These are phyloP conservation scores for Glebionis coronaria DNA, from an alignment of 129 eudicot genomes.

Conservation along the genomic window DNA sequence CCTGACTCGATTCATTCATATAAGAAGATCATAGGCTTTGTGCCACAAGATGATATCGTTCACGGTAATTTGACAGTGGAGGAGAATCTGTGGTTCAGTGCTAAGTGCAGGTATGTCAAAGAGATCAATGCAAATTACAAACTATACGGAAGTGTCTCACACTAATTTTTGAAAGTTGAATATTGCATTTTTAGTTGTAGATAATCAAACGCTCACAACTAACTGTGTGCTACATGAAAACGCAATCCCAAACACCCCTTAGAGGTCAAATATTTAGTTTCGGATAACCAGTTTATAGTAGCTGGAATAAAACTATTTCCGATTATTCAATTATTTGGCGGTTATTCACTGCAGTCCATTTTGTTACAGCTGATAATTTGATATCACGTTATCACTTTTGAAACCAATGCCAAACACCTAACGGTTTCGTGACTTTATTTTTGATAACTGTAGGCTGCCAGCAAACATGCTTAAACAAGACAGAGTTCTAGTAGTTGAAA, in stretches of 20 bases:
- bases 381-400: no score
- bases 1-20: constrained; percentile 72
- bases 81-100: constrained; percentile 94
- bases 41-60: constrained; percentile 94
- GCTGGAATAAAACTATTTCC: no score
- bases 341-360: no score
- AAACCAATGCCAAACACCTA: no score
- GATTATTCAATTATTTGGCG: no score
- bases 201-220: no score
- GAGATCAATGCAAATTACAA: not conserved
- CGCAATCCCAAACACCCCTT: no score
- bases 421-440: not conserved
- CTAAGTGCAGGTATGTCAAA: constrained; percentile 69
- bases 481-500: constrained; percentile 78
- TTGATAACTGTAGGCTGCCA: constrained; percentile 50
- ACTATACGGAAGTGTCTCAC: not conserved
- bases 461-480: constrained; percentile 72
- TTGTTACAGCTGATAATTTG: no score
- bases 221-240: no score
- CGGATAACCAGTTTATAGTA: no score
- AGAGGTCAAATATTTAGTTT: not conserved
- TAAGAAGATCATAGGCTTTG: constrained; percentile 76
- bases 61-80: constrained; percentile 88
- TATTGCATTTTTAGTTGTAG: no score
- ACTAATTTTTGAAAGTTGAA: no score